Base-by-base conservation (phyloP, 176 grass and related monocot species). In the Puccinellia tenuiflora region DNA sequence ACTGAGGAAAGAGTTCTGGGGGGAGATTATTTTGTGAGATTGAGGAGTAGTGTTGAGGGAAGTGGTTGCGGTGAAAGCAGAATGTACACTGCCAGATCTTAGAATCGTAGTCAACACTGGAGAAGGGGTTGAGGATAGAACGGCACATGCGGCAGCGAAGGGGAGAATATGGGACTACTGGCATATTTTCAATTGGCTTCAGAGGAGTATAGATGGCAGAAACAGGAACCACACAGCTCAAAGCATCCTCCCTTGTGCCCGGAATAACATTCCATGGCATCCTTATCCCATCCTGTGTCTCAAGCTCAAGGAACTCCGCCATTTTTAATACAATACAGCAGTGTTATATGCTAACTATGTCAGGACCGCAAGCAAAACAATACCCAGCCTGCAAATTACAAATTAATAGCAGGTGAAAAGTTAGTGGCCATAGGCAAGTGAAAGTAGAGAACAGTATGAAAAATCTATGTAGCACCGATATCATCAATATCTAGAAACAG, bases 221-320 rank as follows among this genome's bases (percentile, higher is more conserved):
- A 86, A 92, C 77, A 22, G 96, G 95, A 47, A 95, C 83, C 3
- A 95, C 92, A 73, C 88, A 93, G 79, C 77, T 81, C 53, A 52
- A 26, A 73, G 92, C 81, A 43, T 94, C 84, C 47, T 89, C 90
- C 83, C 85, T 92, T 68, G 90, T 90, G 84, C 92, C 88, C 13
- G 95, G 95, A 40, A 98, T 79, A 55, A 94, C 87, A 83, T 98
- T 98, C 95, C 95, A 98, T 25, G 95, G 87, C 95, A 98, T 98
- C 75, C 90, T 80, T 50, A 98, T 88, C 40, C 95, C 92, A 82
- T 98, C 92, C 68, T 83, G 86, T 13, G 60, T 53, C 83, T 95
- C 95, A 17, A 98, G 88, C 51, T 98, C 90, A 45, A 90, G 71
- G 77, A 98, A 98, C 69, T 95, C 92, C 6, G 88, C 85, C 95